Evolutionary conservation across 441 rosid species (phyloP).

Genomic region (Adansonia grandidieri): DNA sequence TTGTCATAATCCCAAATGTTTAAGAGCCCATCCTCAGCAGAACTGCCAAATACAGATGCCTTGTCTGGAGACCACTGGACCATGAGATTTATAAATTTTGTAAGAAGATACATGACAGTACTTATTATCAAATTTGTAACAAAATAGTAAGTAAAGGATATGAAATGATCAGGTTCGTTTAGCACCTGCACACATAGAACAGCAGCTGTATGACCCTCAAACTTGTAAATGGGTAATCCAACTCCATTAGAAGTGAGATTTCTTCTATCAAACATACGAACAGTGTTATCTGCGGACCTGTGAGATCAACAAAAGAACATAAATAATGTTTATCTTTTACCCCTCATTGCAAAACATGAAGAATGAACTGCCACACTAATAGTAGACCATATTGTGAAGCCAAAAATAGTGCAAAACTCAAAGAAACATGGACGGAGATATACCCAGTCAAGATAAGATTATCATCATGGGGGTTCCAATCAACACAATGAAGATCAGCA

Average conservation of each 20-base stretch:
- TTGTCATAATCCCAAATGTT: slow-evolving; percentile 96
- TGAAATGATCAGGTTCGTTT: neutral
- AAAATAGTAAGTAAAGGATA: slow-evolving; percentile 9
- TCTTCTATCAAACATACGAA: slow-evolving; percentile 88
- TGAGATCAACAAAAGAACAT: slow-evolving; percentile 17
- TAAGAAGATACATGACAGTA: slow-evolving; percentile 10
- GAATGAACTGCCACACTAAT: neutral
- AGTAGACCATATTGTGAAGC: neutral
- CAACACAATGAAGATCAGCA: slow-evolving; percentile 97
- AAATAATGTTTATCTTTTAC: slow-evolving; percentile 7
- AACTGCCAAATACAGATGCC: slow-evolving; percentile 95
- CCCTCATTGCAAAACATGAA: slow-evolving; percentile 2
- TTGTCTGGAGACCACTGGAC: slow-evolving; percentile 96
- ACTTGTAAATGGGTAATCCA: slow-evolving; percentile 78
- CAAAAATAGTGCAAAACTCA: slow-evolving; percentile 7
- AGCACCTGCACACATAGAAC: slow-evolving; percentile 96
- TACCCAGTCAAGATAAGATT: slow-evolving; percentile 95
- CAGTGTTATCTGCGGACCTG: slow-evolving; percentile 97
- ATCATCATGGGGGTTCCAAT: slow-evolving; percentile 91
- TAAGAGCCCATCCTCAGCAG: slow-evolving; percentile 95
- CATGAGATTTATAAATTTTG: slow-evolving; percentile 24
- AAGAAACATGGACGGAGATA: slow-evolving; percentile 18
- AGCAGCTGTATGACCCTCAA: slow-evolving; percentile 96
- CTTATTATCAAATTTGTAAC: neutral
- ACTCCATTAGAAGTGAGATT: slow-evolving; percentile 74